Conservation (phyloP, 225 moss, liverwort and hornwort genomes). For the Neckera pumila region DNA sequence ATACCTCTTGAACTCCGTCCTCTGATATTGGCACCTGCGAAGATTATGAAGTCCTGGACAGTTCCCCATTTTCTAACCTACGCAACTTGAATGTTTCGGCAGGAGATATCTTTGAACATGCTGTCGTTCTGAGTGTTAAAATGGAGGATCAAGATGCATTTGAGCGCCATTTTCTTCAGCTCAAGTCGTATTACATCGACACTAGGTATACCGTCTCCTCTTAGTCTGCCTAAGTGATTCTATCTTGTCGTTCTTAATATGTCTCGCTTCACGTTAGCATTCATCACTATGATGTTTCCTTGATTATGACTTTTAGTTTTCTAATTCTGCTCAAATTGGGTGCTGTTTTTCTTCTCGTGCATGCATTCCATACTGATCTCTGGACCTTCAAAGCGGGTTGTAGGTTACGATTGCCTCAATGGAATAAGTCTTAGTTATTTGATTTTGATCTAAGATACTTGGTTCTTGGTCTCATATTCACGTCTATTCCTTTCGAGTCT, state of each 20-base stretch:
- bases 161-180: conserved; percentile 77
- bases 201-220: conserved; percentile 40
- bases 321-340: background rate
- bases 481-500: background rate
- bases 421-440: background rate
- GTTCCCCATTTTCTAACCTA: background rate
- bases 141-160: conserved; percentile 98
- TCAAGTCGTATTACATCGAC: conserved; percentile 91
- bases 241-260: background rate
- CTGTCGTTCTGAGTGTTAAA: conserved; percentile 45
- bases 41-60: background rate
- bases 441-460: background rate
- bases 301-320: background rate
- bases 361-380: background rate
- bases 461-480: background rate
- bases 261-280: background rate
- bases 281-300: background rate
- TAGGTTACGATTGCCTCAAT: background rate
- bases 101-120: conserved; percentile 43
- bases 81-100: background rate
- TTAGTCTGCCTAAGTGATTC: background rate
- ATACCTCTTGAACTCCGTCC: background rate
- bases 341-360: background rate
- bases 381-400: background rate
- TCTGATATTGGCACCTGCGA: background rate